Evolutionary conservation across 805 yeast genomes (phyloP).

Genomic region (Saturnispora dispora): DNA sequence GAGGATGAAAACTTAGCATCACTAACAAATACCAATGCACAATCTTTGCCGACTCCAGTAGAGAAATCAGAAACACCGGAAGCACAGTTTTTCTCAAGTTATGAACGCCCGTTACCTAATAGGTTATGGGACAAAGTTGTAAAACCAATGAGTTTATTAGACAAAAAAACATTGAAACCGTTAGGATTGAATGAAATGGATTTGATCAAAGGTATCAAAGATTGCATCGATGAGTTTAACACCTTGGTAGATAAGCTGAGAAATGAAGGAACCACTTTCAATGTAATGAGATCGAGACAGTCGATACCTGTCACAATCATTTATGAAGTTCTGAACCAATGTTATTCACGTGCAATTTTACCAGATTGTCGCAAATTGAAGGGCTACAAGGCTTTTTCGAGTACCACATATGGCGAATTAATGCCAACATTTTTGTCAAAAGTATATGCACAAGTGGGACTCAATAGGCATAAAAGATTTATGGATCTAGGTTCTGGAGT

Average conservation of each 20-base stretch:
- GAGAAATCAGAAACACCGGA: slow-evolving; percentile 2
- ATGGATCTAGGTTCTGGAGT: slow-evolving; percentile 92
- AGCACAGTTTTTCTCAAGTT: neutral
- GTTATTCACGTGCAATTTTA: slow-evolving; percentile 70
- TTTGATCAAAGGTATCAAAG: slow-evolving; percentile 1
- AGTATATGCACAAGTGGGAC: slow-evolving; percentile 51
- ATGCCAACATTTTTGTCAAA: slow-evolving; percentile 67
- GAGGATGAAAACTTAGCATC: neutral
- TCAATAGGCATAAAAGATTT: slow-evolving; percentile 48
- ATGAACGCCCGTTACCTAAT: neutral
- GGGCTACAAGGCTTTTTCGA: slow-evolving; percentile 77
- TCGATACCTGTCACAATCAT: slow-evolving; percentile 35
- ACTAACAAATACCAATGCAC: neutral
- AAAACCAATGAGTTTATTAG: neutral
- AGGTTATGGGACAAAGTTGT: neutral
- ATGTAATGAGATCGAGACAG: slow-evolving; percentile 11
- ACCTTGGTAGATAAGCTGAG: slow-evolving; percentile 28
- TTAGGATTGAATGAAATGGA: neutral
- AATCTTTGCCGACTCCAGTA: neutral
- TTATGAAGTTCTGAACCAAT: slow-evolving; percentile 63
- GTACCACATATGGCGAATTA: slow-evolving; percentile 84
- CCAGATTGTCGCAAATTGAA: slow-evolving; percentile 58
- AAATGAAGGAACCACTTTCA: slow-evolving; percentile 23
- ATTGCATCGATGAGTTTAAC: slow-evolving; percentile 36
- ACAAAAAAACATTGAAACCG: neutral